Conservation (phyloP, 1,284 basidiomycete genomes). For the Vanrija sp. region DNA sequence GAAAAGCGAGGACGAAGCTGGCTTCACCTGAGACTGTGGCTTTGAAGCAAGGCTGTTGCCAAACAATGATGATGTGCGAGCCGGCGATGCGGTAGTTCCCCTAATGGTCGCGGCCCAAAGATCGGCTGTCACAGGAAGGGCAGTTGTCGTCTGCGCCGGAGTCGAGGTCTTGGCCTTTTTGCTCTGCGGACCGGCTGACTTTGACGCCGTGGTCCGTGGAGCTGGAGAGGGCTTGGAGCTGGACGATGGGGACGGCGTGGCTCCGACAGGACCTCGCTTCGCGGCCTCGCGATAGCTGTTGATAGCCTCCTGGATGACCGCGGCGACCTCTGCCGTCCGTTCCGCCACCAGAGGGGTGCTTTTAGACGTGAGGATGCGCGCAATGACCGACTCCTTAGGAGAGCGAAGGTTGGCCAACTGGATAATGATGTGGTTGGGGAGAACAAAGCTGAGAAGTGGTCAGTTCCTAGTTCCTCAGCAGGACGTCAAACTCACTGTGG, state of each 20-base stretch:
- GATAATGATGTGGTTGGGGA: constrained; percentile 69
- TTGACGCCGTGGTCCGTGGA: not conserved
- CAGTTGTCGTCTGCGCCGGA: not conserved
- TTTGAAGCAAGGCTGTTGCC: constrained; percentile 16
- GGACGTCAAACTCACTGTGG: constrained; percentile 57
- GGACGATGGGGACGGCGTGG: no score
- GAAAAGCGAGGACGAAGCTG: constrained; percentile 16
- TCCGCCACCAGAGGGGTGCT: not conserved
- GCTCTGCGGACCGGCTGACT: constrained; percentile 6
- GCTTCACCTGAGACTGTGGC: constrained; percentile 20
- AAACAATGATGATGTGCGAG: constrained; percentile 18
- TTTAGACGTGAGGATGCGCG: not conserved
- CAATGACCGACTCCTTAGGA: constrained; percentile 59
- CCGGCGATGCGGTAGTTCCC: not conserved
- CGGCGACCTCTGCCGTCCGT: constrained; percentile 58
- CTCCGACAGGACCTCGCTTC: constrained; percentile 22
- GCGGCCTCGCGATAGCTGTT: constrained; percentile 25
- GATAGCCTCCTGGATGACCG: constrained; percentile 58
- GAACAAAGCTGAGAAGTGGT: constrained; percentile 47
- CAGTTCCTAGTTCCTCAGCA: not conserved
- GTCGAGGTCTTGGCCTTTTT: not conserved
- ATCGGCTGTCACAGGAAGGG: constrained; percentile 3
- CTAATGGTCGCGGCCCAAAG: constrained; percentile 17
- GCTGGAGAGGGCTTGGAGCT: not conserved
- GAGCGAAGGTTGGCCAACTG: constrained; percentile 58